Conservation (phyloP, 2,329 filamentous ascomycete species). For the Ceratocystiopsis sp. region DNA sequence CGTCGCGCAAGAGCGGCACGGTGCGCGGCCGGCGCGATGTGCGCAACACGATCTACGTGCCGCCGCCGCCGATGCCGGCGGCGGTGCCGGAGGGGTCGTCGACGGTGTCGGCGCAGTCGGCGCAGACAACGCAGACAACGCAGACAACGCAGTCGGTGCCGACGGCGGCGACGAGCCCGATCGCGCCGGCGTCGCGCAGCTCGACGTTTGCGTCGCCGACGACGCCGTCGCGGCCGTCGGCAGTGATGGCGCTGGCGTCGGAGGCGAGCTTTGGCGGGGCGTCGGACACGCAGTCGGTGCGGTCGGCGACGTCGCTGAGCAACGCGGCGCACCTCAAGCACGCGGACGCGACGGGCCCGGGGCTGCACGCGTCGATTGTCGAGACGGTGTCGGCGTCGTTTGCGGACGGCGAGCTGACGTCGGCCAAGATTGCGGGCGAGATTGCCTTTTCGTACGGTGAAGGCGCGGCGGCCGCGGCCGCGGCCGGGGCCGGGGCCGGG, state of each 20-base stretch:
- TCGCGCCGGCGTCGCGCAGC: slow-evolving; percentile 11
- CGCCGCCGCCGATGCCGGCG: slow-evolving; percentile 26
- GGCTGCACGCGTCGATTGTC: slow-evolving; percentile 75
- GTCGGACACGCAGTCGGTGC: slow-evolving; percentile 81
- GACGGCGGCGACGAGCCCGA: not conserved
- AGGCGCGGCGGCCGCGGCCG: too few relatives aligned
- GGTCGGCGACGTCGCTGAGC: slow-evolving; percentile 68
- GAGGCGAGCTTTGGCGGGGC: slow-evolving; percentile 39
- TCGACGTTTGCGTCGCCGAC: slow-evolving; percentile 13
- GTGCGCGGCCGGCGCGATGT: slow-evolving; percentile 80
- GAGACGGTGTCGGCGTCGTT: slow-evolving; percentile 83
- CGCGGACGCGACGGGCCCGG: slow-evolving; percentile 61
- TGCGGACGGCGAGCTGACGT: slow-evolving; percentile 53
- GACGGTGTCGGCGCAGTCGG: slow-evolving; percentile 2
- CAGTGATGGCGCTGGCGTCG: slow-evolving; percentile 40
- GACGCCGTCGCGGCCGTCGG: slow-evolving; percentile 23
- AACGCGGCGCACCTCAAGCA: slow-evolving; percentile 57
- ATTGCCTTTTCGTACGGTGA: slow-evolving; percentile 70
- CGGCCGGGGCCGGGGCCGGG: too few relatives aligned
- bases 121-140: not conserved
- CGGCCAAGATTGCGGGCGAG: slow-evolving; percentile 66
- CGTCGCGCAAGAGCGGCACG: slow-evolving; percentile 56
- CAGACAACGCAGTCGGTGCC: not conserved
- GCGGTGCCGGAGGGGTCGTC: slow-evolving; percentile 19
- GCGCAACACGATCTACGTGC: slow-evolving; percentile 75